Evolutionary conservation across 2,329 filamentous ascomycete genomes (phyloP).

Genomic region (Diaporthe vexans): DNA sequence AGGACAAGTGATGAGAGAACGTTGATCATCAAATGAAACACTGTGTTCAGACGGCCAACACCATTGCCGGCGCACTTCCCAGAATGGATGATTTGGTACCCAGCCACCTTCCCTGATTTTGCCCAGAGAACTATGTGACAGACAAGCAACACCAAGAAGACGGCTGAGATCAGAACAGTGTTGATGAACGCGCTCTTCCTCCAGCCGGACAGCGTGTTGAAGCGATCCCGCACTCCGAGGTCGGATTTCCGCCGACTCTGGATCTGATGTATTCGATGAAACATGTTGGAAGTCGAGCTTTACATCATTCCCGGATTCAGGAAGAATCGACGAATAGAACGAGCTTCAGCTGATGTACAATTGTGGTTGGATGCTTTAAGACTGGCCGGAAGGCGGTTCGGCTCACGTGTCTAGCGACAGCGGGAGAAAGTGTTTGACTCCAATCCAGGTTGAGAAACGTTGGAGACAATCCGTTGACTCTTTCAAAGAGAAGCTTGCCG

Average conservation of each 20-base stretch:
- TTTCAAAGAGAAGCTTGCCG: too few relatives aligned
- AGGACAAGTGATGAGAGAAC: constrained; percentile 59
- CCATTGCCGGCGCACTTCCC: background rate
- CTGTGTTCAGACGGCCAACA: constrained; percentile 42
- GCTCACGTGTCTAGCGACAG: background rate
- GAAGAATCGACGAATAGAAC: accelerated
- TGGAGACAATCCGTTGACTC: too few relatives aligned
- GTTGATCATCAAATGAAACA: constrained; percentile 63
- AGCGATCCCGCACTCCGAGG: background rate
- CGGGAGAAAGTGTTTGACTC: background rate
- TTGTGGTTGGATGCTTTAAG: background rate
- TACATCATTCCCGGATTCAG: background rate
- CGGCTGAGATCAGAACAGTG: background rate
- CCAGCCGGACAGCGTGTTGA: background rate
- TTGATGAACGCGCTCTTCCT: background rate
- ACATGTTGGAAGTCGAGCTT: background rate
- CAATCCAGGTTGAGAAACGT: background rate
- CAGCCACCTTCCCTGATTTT: background rate
- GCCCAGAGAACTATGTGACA: background rate
- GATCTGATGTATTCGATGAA: background rate
- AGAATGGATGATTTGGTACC: background rate
- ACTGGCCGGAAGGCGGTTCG: background rate
- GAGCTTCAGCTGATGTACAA: background rate
- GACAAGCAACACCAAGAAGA: background rate
- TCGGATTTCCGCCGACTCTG: too few relatives aligned